Evolutionary conservation across 2,329 filamentous ascomycete genomes (phyloP).

Genomic region (Beauveria sp.): DNA sequence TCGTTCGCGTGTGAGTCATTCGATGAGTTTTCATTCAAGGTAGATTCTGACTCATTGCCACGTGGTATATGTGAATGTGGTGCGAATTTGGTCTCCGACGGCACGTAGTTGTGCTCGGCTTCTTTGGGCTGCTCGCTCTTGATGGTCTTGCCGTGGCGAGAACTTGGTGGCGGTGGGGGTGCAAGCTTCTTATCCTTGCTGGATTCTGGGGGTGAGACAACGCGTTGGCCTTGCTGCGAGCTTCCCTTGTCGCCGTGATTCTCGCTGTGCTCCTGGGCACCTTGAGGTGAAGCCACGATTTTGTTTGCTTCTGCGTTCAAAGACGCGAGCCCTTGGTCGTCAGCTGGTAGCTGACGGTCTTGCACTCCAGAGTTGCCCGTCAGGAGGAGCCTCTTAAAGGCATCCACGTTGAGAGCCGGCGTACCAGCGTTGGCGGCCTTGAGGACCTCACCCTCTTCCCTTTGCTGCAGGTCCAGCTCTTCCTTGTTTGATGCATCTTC

Average conservation of each 20-base stretch:
- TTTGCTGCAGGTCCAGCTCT: conserved; percentile 23
- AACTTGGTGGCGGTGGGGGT: conserved; percentile 65
- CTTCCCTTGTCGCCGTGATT: background rate
- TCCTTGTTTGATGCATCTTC: conserved; percentile 27
- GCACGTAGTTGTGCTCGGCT: background rate
- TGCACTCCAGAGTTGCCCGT: conserved; percentile 52
- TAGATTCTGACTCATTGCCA: background rate
- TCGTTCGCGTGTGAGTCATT: conserved; percentile 19
- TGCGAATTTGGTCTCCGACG: background rate
- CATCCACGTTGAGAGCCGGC: conserved; percentile 62
- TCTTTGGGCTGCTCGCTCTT: conserved; percentile 33
- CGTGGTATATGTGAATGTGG: background rate
- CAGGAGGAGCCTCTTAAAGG: conserved; percentile 68
- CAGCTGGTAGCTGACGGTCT: background rate
- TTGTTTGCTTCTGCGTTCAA: conserved; percentile 4
- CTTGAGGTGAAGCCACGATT: background rate
- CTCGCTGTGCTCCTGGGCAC: background rate
- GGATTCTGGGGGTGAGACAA: conserved; percentile 10
- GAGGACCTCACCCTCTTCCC: conserved; percentile 24
- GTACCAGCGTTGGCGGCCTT: conserved; percentile 27
- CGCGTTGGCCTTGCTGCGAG: background rate
- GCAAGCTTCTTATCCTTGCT: conserved; percentile 48
- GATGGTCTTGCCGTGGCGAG: conserved; percentile 70
- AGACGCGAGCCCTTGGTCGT: background rate
- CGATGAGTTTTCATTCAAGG: conserved; percentile 17